Evolutionary conservation across 805 yeast genomes (phyloP).

Genomic region (Brettanomyces custersianus): DNA sequence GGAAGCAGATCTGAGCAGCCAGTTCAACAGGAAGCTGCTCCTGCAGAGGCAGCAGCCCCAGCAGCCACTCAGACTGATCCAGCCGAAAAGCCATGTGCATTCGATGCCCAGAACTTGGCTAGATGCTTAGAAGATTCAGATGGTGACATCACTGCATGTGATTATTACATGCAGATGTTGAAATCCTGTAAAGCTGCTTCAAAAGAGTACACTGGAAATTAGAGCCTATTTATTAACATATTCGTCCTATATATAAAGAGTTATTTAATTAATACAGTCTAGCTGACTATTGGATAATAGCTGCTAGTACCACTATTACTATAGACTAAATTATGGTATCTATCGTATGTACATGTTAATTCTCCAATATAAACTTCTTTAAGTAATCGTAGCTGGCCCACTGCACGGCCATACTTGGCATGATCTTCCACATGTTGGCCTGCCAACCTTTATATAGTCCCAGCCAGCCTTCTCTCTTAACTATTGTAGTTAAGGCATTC

Average conservation of each 20-base stretch:
- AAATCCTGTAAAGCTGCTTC: conserved; percentile 97
- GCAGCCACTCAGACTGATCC: conserved; percentile 6
- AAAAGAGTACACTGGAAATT: conserved; percentile 40
- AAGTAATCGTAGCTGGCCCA: conserved; percentile 81
- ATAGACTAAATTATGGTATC: no score
- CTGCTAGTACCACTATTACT: not conserved
- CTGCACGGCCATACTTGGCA: conserved; percentile 93
- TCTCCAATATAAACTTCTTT: conserved; percentile 20
- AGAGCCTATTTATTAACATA: conserved; percentile 1
- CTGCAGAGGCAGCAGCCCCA: conserved; percentile 23
- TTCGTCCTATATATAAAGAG: not conserved
- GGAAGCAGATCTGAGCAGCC: conserved; percentile 54
- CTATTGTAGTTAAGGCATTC: conserved; percentile 67
- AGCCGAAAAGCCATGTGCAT: conserved; percentile 60
- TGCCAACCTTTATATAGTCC: conserved; percentile 70
- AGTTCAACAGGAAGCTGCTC: conserved; percentile 28
- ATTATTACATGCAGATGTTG: conserved; percentile 92
- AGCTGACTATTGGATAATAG: no score
- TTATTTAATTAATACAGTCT: not conserved
- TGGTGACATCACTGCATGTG: conserved; percentile 97
- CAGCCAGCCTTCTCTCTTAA: conserved; percentile 59
- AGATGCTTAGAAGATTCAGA: conserved; percentile 88
- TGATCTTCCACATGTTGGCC: conserved; percentile 81
- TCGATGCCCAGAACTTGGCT: conserved; percentile 90
- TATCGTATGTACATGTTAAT: no score